Conservation (phyloP, 345 rosid genomes). For the Theobroma cacao region DNA sequence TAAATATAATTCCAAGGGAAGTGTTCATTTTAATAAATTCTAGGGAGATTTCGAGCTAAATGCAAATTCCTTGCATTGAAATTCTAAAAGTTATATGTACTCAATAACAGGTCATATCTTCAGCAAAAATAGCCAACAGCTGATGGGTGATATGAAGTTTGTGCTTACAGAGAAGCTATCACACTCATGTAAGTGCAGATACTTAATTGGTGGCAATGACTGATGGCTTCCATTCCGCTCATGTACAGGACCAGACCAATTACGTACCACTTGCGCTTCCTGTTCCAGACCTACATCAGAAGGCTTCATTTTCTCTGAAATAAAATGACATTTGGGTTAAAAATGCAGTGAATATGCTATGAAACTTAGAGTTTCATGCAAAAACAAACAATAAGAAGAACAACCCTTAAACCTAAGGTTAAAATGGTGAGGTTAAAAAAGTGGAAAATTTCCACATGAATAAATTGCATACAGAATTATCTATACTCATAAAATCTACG, state of each 20-base stretch:
- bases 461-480: background rate
- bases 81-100: background rate
- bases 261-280: conserved; percentile 78
- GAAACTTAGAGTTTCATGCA: background rate
- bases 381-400: background rate
- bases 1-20: background rate
- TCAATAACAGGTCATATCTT: background rate
- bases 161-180: conserved; percentile 86
- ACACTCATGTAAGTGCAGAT: conserved; percentile 84
- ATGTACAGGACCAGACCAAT: conserved; percentile 52
- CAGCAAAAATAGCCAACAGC: background rate
- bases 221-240: conserved; percentile 70
- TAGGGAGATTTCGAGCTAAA: background rate
- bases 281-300: conserved; percentile 94
- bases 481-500: background rate
- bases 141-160: conserved; percentile 12
- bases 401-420: background rate
- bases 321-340: conserved; percentile 14
- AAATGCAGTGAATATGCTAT: conserved; percentile 2
- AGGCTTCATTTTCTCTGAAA: conserved; percentile 93
- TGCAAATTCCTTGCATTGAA: background rate
- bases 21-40: background rate
- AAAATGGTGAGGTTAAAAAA: background rate
- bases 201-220: conserved; percentile 70
- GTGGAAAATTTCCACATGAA: background rate